Conservation (phyloP, 2,329 filamentous ascomycete genomes). For the Epichloe bromicola region DNA sequence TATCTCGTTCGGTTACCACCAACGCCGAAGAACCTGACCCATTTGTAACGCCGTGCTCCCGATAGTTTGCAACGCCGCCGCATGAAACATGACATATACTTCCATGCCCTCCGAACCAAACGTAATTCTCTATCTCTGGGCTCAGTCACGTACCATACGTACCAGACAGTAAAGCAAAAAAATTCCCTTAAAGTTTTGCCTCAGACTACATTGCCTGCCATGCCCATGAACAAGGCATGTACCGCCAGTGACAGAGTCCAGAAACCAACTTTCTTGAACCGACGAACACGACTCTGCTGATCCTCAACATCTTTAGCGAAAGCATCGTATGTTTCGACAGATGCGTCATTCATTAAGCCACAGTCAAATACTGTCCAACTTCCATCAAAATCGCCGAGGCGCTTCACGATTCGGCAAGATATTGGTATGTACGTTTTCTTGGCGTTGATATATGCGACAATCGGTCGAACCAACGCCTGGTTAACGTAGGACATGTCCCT, state of each 20-base stretch:
- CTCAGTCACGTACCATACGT: not conserved
- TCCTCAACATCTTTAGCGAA: slow-evolving; percentile 87
- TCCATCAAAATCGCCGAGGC: slow-evolving; percentile 78
- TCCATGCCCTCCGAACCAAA: not conserved
- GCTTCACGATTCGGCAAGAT: slow-evolving; percentile 87
- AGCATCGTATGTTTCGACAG: slow-evolving; percentile 85
- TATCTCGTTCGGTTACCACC: not conserved
- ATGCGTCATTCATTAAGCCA: slow-evolving; percentile 85
- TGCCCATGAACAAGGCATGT: slow-evolving; percentile 87
- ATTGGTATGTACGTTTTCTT: slow-evolving; percentile 92
- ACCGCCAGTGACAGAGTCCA: slow-evolving; percentile 90
- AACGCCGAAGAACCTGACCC: not conserved
- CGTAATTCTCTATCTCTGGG: not conserved
- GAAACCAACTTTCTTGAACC: slow-evolving; percentile 90
- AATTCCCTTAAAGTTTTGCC: too few relatives aligned
- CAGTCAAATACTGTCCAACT: slow-evolving; percentile 92
- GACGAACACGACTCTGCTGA: slow-evolving; percentile 69
- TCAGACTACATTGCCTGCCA: slow-evolving; percentile 66
- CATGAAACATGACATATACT: not conserved
- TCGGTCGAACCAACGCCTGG: slow-evolving; percentile 85
- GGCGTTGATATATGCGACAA: slow-evolving; percentile 96
- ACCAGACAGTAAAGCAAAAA: too few relatives aligned
- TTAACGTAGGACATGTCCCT: slow-evolving; percentile 90
- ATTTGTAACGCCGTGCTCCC: not conserved
- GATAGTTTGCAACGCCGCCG: not conserved